Percentiles rank a stretch among this genome's conserved stretches.
Evolutionary conservation across 495 filamentous ascomycete genomes (phyloP).

Genomic region (Neurospora intermedia): DNA sequence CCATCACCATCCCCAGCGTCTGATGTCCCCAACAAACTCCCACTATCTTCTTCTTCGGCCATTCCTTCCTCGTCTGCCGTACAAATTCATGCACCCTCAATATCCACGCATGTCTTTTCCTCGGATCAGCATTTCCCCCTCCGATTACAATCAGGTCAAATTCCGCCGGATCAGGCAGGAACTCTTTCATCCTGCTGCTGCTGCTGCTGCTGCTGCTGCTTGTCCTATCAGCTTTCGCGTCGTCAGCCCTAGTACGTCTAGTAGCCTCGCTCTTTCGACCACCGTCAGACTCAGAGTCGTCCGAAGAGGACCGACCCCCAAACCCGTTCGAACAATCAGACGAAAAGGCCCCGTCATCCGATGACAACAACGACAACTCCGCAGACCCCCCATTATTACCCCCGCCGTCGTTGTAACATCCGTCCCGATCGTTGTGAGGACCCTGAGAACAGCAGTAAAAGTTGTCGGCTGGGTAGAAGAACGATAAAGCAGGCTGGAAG

Average conservation of each 20-base stretch:
- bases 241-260: no score
- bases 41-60: slow-evolving; percentile 32
- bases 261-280: no score
- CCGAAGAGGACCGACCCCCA: neutral
- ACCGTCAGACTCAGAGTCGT: neutral
- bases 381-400: no score
- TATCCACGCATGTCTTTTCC: slow-evolving; percentile 33
- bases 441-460: neutral
- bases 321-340: neutral
- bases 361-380: no score
- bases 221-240: no score
- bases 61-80: slow-evolving; percentile 22
- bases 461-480: slow-evolving; percentile 34
- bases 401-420: no score
- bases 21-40: slow-evolving; percentile 43
- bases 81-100: slow-evolving; percentile 33
- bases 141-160: slow-evolving; percentile 40
- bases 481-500: slow-evolving; percentile 17
- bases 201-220: no score
- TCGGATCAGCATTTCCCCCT: slow-evolving; percentile 37
- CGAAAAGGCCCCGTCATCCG: neutral
- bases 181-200: slow-evolving; percentile 1
- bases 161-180: slow-evolving; percentile 28
- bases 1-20: slow-evolving; percentile 31
- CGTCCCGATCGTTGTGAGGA: neutral